Evolutionary conservation across 257 asterid species (phyloP).

Genomic region (Coffea eugenioides): DNA sequence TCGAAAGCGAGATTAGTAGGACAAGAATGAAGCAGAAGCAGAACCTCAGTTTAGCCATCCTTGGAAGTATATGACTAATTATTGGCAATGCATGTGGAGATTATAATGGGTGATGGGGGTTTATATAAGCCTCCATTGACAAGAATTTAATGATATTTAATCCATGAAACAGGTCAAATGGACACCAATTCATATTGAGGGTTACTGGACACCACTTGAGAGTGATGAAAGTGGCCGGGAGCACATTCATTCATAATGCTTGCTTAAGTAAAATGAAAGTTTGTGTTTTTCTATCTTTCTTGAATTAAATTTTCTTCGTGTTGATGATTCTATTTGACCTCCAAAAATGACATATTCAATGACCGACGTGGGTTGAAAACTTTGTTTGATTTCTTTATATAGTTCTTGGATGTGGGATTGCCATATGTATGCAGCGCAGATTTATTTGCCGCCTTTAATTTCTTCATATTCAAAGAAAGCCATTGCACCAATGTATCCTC

Average conservation of each 20-base stretch:
- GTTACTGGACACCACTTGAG: constrained; percentile 3
- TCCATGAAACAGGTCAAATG: background rate
- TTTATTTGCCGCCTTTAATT: background rate
- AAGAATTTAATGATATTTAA: background rate
- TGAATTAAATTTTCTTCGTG: background rate
- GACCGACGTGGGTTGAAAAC: background rate
- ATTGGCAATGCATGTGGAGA: background rate
- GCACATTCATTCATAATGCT: background rate
- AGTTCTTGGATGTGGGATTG: background rate
- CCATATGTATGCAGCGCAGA: too few species aligned
- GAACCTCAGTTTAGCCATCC: constrained; percentile 29
- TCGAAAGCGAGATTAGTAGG: background rate
- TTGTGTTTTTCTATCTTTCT: background rate
- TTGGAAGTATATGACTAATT: background rate
- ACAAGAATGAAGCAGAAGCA: constrained; percentile 26
- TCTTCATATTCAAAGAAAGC: background rate
- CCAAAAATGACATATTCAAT: background rate
- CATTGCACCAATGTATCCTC: background rate
- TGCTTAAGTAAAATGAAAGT: background rate
- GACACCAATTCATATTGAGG: background rate
- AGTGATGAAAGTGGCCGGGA: background rate
- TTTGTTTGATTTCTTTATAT: background rate
- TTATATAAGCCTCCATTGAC: constrained; percentile 17
- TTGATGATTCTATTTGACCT: constrained; percentile 2
- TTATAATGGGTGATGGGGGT: background rate